Evolutionary conservation across 129 eudicot species (phyloP), one percentile per base, ranked within the genome.

Genomic region (Sambucus nigra): DNA sequence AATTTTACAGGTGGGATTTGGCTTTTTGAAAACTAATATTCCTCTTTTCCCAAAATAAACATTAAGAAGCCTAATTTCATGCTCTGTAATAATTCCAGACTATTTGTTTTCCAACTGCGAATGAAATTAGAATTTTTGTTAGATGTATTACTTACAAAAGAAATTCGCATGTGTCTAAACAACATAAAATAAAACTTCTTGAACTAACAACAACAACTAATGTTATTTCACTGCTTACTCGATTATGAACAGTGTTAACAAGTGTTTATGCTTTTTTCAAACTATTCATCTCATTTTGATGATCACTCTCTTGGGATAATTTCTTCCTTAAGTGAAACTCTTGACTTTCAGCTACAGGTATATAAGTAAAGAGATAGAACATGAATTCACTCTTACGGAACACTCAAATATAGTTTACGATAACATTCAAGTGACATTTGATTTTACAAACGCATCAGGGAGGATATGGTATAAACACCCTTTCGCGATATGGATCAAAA

Each of bases 371-470:
- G 4, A 23, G 0, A 6, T 5, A 2, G 10, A 15, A 1, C 27
- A 0, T 1, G 52, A 25, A 9, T 40, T 58, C 39, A 25, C 1
- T 10, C 12, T 0, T 1, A 5, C 32, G 0, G 25, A 13, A 7
- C 5, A 27, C 41, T 41, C 64, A 0, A 26, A 16, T 2, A 24
- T 58, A 1, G 6, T 7, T 25, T 5, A 20, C 2, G 9, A 28
- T 28, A 25, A 47, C 47, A 48, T 66, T 23, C 65, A 66, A 31
- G 64, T 66, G 13, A 66, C 71, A 5, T 6, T 7, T 2, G 62
- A 63, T 8, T 1, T 13, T 25, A 3, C 7, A 0, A 54, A 50
- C 5, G 33, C 9, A 1, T 46, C 57, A 7, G 71, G 63, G 5
- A 66, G 64, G 32, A 16, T 32, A 14, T 28, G 51, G 48, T 31